Evolutionary conservation across 768 basidiomycete genomes (phyloP).

Genomic region (Solioccasus polychromus): DNA sequence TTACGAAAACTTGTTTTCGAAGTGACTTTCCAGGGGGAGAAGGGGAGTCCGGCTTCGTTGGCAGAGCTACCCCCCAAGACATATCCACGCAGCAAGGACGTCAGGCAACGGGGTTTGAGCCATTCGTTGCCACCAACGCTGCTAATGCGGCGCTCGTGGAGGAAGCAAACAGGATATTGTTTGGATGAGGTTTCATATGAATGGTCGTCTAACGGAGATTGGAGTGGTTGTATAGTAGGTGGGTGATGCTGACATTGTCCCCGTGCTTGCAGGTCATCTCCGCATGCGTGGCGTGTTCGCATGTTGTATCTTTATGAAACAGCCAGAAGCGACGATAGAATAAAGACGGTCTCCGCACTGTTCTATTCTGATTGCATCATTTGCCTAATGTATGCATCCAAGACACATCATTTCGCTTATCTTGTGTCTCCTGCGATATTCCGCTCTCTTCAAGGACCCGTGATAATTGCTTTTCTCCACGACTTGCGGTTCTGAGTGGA

Average conservation of each 20-base stretch:
- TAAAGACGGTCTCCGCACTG: too few relatives aligned
- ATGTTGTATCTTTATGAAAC: too few relatives aligned
- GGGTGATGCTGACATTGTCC: background rate
- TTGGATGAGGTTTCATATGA: slow-evolving; percentile 8
- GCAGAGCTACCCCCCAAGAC: slow-evolving; percentile 36
- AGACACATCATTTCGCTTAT: too few relatives aligned
- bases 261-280: background rate
- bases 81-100: slow-evolving; percentile 35
- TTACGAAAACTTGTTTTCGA: background rate
- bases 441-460: too few relatives aligned
- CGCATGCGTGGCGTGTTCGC: too few relatives aligned
- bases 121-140: slow-evolving; percentile 22
- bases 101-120: slow-evolving; percentile 42
- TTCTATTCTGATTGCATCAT: too few relatives aligned
- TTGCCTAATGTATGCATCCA: too few relatives aligned
- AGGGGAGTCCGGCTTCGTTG: slow-evolving; percentile 45
- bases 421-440: too few relatives aligned
- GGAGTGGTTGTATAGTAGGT: background rate
- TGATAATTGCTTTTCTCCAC: too few relatives aligned
- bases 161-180: slow-evolving; percentile 27
- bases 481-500: too few relatives aligned
- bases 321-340: too few relatives aligned
- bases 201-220: slow-evolving; percentile 1
- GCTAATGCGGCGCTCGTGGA: slow-evolving; percentile 20
- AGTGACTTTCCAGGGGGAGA: slow-evolving; percentile 55